Conservation (phyloP, 257 asterid species). For the Solanum ossicruentum region DNA sequence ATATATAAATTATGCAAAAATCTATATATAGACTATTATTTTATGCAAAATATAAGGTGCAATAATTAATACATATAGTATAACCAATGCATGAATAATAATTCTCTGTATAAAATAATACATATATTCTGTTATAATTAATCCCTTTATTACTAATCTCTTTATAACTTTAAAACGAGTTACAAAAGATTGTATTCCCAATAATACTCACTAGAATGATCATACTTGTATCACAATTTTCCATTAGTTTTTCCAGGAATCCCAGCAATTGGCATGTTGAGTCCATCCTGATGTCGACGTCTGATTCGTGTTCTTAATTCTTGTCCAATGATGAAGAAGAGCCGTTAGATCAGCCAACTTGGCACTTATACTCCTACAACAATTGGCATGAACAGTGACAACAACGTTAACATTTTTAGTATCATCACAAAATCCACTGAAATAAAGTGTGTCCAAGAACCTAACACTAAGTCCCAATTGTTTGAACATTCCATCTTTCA, state of each 20-base stretch:
- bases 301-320: constrained; percentile 8
- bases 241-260: constrained; percentile 12
- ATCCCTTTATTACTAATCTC: too few relatives aligned
- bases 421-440: constrained; percentile 52
- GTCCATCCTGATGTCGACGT: constrained; percentile 23
- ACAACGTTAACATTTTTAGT: constrained; percentile 20
- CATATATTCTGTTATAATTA: too few relatives aligned
- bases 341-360: constrained; percentile 42
- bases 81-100: too few relatives aligned
- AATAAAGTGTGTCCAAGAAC: constrained; percentile 37
- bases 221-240: too few relatives aligned
- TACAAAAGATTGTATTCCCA: too few relatives aligned
- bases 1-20: too few relatives aligned
- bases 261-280: constrained; percentile 14
- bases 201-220: too few relatives aligned
- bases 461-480: constrained; percentile 7
- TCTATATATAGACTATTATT: too few relatives aligned
- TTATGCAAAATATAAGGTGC: too few relatives aligned
- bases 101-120: too few relatives aligned
- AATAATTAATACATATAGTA: too few relatives aligned
- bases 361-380: constrained; percentile 47
- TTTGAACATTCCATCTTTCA: constrained; percentile 1
- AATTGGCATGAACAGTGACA: constrained; percentile 58
- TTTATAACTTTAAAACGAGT: too few relatives aligned
- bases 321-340: constrained; percentile 45